Base-by-base conservation (phyloP, 2,329 filamentous ascomycete species). In the Zelopaecilomyces penicillatus region DNA sequence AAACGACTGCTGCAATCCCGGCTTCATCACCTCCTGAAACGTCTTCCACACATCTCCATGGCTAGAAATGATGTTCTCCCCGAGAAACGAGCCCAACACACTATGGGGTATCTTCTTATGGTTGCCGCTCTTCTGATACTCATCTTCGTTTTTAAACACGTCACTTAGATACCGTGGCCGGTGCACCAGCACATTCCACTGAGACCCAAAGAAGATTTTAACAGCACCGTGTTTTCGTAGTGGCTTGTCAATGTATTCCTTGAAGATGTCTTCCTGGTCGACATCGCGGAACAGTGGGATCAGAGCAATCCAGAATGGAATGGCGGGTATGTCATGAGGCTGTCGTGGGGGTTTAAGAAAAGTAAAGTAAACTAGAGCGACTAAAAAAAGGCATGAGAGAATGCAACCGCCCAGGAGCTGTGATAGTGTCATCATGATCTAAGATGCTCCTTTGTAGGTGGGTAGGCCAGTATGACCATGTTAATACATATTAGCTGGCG, bases 151-250 rank as follows among this genome's bases (percentile, higher is more conserved):
- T 41, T 57, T 61, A 52, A 65, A 60, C 0, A 65, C 52, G 27
- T 72, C 65, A 4, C 62, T 60, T 4, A 75, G 49, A 45, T 67
- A 70, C 0, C 62, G 52, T 1, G 71, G 70, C 4, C 63, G 63
- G 39, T 65, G 66, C 1, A 73, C 65, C 8, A 75, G 56, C 3
- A 75, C 58, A 39, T 70, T 73, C 72, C 72, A 75, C 35, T 63
- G 64, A 0, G 67, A 69, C 2, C 65, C 70, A 31, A 73, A 73
- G 58, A 70, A 74, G 29, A 74, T 57, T 45, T 71, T 66, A 12
- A 73, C 71, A 1, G 70, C 71, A 4, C 71, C 66, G 38, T 66
- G 61, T n/a, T 55, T 56, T 7, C 56, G 55, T 5, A 68, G 53
- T 2, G 65, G 66, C 42, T 57, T 51, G 33, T 65, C 58, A 37